Conservation (phyloP, 352 stramenopile species). For the Globisporangium perplexum region DNA sequence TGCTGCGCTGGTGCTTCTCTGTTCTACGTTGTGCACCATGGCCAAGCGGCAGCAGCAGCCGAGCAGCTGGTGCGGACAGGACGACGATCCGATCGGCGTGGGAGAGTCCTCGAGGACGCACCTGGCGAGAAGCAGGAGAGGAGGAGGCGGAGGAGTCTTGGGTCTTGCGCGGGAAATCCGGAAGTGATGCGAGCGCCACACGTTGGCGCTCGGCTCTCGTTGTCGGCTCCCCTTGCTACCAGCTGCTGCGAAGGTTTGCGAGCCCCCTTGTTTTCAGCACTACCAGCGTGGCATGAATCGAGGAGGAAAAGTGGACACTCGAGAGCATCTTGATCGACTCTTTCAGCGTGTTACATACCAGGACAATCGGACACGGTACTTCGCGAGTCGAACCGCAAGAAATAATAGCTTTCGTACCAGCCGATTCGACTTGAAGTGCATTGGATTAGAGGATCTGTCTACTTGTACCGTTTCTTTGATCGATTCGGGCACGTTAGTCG, state of each 20-base stretch:
- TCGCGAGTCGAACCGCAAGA: neutral
- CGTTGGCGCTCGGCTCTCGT: neutral
- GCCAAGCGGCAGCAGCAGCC: too few species aligned
- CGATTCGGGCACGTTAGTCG: too few species aligned
- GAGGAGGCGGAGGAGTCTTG: neutral
- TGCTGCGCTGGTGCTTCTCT: neutral
- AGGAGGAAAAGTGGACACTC: neutral
- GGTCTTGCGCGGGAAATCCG: constrained; percentile 7
- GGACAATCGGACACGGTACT: neutral
- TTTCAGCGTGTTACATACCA: neutral
- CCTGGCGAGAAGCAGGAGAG: neutral
- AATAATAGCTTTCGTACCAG: neutral
- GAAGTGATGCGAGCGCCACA: constrained; percentile 5
- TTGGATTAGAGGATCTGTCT: too few species aligned
- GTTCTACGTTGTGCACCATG: too few species aligned
- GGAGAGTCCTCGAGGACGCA: neutral
- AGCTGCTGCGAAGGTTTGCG: neutral
- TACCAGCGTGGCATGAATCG: neutral
- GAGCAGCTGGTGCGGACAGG: neutral
- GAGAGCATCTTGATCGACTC: neutral
- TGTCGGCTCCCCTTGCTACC: neutral
- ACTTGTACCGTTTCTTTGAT: too few species aligned
- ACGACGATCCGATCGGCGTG: too few species aligned
- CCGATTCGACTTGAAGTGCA: too few species aligned
- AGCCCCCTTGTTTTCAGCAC: neutral